phyloP scores from a whole-genome alignment of 495 filamentous ascomycete genomes.

The Parachaetomium inaequale region DNA sequence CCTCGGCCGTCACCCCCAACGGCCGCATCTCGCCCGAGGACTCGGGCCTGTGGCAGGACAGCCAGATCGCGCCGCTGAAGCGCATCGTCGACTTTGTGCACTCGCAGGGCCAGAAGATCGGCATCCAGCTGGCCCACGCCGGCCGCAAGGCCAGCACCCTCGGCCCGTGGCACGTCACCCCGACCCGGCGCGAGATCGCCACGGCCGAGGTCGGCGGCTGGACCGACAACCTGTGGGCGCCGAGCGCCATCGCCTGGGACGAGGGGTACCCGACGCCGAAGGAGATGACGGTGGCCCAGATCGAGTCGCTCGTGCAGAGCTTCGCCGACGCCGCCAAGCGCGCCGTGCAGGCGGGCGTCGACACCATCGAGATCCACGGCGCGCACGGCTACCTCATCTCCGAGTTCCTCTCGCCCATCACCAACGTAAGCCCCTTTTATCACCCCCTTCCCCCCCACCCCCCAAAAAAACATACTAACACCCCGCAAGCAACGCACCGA shows the following conservation, averaged over 20 bases:
- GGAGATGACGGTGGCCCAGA: conserved; percentile 58
- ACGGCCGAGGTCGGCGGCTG: conserved; percentile 57
- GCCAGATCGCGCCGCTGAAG: conserved; percentile 61
- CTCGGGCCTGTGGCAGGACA: conserved; percentile 64
- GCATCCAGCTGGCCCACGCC: conserved; percentile 71
- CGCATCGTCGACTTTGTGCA: conserved; percentile 59
- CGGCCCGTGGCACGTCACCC: conserved; percentile 52
- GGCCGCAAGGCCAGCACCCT: conserved; percentile 67
- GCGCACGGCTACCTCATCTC: conserved; percentile 64
- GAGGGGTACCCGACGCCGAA: conserved; percentile 45
- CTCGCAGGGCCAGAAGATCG: conserved; percentile 63
- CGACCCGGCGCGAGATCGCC: conserved; percentile 33
- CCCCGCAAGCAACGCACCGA: conserved; percentile 44
- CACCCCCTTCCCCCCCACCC: not conserved
- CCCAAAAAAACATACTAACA: not conserved
- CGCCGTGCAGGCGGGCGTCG: conserved; percentile 64
- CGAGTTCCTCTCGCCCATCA: conserved; percentile 59
- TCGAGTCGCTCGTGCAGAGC: conserved; percentile 57
- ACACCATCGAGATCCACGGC: conserved; percentile 61
- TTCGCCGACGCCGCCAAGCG: conserved; percentile 59
- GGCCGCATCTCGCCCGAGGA: conserved; percentile 71
- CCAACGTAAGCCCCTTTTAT: conserved; percentile 44
- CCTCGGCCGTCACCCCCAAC: conserved; percentile 61
- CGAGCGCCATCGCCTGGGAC: conserved; percentile 48
- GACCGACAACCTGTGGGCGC: conserved; percentile 59